phyloP scores from a whole-genome alignment of 164 flowering plant genomes.

The Vitis labrusca region DNA sequence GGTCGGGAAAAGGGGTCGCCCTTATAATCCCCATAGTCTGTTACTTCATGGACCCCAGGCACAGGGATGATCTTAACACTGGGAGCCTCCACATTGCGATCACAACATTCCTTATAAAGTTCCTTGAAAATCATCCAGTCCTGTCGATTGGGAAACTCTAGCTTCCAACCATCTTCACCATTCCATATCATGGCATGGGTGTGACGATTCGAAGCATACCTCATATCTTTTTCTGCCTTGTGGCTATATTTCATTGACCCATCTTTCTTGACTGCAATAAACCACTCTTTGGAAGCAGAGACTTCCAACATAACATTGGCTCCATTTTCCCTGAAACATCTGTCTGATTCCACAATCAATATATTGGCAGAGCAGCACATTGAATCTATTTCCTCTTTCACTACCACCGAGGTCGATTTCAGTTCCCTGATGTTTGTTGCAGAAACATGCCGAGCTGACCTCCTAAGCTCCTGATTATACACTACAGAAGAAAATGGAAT shows the following conservation, averaged over 20 bases:
- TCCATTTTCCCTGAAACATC: constrained; percentile 67
- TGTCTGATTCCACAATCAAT: constrained; percentile 63
- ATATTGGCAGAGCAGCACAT: constrained; percentile 56
- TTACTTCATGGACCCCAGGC: constrained; percentile 72
- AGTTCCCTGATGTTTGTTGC: constrained; percentile 24
- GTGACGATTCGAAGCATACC: constrained; percentile 50
- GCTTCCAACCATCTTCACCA: constrained; percentile 66
- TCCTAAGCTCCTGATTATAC: constrained; percentile 30
- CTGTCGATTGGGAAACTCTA: constrained; percentile 64
- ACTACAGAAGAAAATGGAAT: constrained; percentile 20
- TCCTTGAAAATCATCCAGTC: constrained; percentile 84
- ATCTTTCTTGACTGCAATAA: constrained; percentile 48
- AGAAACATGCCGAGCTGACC: constrained; percentile 21
- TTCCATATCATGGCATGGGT: constrained; percentile 74
- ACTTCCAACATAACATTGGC: constrained; percentile 46
- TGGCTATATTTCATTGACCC: constrained; percentile 44
- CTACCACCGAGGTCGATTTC: constrained; percentile 17
- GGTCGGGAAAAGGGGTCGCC: constrained; percentile 48
- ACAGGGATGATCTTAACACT: constrained; percentile 59
- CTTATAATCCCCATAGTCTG: constrained; percentile 23
- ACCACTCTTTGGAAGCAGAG: constrained; percentile 54
- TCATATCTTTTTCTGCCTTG: constrained; percentile 58
- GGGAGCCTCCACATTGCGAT: constrained; percentile 45
- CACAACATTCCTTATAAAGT: constrained; percentile 65
- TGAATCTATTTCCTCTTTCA: constrained; percentile 32